Conservation (phyloP, 2,329 filamentous ascomycete species). For the Blastomyces emzantsi region DNA sequence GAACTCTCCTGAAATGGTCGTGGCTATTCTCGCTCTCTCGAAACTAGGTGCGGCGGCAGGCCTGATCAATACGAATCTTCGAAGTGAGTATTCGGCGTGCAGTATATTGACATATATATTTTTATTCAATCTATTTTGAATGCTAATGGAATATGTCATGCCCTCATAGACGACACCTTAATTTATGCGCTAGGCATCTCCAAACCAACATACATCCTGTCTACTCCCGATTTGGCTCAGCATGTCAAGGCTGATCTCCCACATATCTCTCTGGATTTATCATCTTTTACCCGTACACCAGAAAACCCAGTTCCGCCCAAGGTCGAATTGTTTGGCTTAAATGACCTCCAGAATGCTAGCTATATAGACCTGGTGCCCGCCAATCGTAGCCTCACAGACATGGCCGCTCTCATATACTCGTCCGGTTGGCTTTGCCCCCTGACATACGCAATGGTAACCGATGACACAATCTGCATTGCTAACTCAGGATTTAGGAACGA, state of each 20-base stretch:
- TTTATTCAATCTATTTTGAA: neutral
- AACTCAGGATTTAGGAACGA: constrained; percentile 7
- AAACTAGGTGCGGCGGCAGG: constrained; percentile 40
- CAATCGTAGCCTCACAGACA: constrained; percentile 1
- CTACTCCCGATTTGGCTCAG: constrained; percentile 37
- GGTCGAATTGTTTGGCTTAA: neutral
- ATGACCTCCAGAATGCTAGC: neutral
- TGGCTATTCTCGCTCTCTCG: constrained; percentile 37
- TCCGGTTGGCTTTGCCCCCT: neutral
- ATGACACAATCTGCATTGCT: neutral
- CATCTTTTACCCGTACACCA: constrained; percentile 25
- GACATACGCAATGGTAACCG: neutral
- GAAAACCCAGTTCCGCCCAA: neutral
- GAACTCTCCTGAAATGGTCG: constrained; percentile 44
- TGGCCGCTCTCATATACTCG: constrained; percentile 2
- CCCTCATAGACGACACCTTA: constrained; percentile 34
- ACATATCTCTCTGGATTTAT: constrained; percentile 32
- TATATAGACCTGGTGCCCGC: constrained; percentile 1
- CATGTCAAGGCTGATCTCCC: constrained; percentile 28
- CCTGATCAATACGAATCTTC: constrained; percentile 40
- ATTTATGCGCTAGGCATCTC: constrained; percentile 39
- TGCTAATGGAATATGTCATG: neutral
- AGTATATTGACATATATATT: neutral
- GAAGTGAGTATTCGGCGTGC: constrained; percentile 28
- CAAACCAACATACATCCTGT: constrained; percentile 34